Evolutionary conservation across 805 yeast species (phyloP).

Genomic region (Metschnikowia cubensis): DNA sequence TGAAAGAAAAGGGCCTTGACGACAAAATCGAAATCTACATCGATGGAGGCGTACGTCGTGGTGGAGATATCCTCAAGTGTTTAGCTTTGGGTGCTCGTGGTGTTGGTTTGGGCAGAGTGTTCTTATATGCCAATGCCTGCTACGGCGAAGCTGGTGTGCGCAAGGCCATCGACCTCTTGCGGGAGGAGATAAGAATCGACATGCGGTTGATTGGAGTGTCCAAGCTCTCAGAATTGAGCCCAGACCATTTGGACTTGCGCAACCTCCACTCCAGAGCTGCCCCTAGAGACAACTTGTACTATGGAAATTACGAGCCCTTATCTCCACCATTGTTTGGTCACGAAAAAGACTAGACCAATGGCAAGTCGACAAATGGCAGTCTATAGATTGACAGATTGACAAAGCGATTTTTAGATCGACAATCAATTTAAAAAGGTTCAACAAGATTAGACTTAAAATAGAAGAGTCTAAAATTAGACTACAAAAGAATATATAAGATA

Average conservation of each 20-base stretch:
- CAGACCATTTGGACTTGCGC: slow-evolving; percentile 14
- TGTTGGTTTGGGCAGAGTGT: slow-evolving; percentile 67
- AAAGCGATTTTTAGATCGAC: neutral
- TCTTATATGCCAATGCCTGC: slow-evolving; percentile 57
- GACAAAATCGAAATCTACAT: slow-evolving; percentile 51
- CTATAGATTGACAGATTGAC: too few species aligned
- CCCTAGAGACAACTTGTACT: slow-evolving; percentile 12
- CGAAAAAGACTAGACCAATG: slow-evolving; percentile 1
- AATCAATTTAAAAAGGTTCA: neutral
- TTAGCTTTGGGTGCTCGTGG: slow-evolving; percentile 67
- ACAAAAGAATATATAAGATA: too few species aligned
- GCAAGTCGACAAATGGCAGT: neutral
- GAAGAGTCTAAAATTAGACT: too few species aligned
- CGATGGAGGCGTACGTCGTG: slow-evolving; percentile 70
- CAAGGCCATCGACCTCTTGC: slow-evolving; percentile 56
- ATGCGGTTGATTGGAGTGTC: slow-evolving; percentile 79
- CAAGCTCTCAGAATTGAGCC: slow-evolving; percentile 30
- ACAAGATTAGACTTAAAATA: too few species aligned
- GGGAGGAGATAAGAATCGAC: slow-evolving; percentile 68
- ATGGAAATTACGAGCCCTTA: slow-evolving; percentile 16
- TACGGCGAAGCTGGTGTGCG: slow-evolving; percentile 65
- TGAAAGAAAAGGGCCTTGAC: slow-evolving; percentile 43
- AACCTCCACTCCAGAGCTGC: slow-evolving; percentile 8
- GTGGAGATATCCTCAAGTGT: slow-evolving; percentile 63
- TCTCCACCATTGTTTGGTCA: slow-evolving; percentile 11